Evolutionary conservation across 2,329 filamentous ascomycete genomes (phyloP), one percentile per base, ranked within the genome.

Genomic region (Stagonosporopsis chrysanthemi): DNA sequence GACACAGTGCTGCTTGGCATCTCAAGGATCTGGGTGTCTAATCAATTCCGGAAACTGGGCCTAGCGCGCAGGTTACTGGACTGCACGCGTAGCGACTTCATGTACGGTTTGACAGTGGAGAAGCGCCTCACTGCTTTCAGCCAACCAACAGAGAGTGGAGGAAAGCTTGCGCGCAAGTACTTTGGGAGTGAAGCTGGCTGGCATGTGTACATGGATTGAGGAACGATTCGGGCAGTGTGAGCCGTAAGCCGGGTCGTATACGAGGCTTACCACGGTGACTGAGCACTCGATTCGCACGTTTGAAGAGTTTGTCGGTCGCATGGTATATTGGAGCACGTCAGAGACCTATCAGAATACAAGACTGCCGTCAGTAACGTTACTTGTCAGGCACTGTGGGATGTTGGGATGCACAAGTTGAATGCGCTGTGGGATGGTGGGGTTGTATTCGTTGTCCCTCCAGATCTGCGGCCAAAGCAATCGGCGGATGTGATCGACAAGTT

Each of bases 11-110:
- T 83, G n/a, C 78, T 88, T 51, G 85, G 86, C 17, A 82, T 90
- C 24, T 87, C 86, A 23, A 81, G 87, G 28, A 86, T 90, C 63
- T 90, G 87, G 87, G 86, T 85, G 0, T 85, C 83, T 7, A 81
- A 79, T 6, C 78, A 80, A 2, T 82, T 84, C 56, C 80, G 86
- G 29, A 76, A 83, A 39, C 80, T 82, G 62, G 84, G 85, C 8
- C 81, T 88, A 49, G 87, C 86, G 4, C 81, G 80, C 49, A 79
- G 80, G 52, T 73, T 89, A 42, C 71, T 89, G 17, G 83, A 88
- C 57, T 81, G 79, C 52, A 83, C 84, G 23, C 77, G 82, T 52
- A 78, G 76, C 55, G 80, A 83, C 65, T 86, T 86, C 65, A 78
- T 85, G 50, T 83, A 84, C 58, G 82, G 82, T 2, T 77, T 85